phyloP scores from a whole-genome alignment of 345 rosid genomes.

The Gossypium anomalum region DNA sequence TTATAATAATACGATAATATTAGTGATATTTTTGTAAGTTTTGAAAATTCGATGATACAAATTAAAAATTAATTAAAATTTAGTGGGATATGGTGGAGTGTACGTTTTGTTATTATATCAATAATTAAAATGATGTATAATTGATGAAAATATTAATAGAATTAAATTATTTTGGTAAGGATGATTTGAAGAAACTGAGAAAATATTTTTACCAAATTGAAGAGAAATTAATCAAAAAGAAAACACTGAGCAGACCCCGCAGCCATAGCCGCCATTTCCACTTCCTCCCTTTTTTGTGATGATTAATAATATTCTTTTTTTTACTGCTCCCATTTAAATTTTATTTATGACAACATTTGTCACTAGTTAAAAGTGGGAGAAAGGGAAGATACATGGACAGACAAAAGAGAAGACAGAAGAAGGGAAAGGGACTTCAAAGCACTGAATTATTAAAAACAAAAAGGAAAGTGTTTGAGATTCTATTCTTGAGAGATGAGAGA shows the following conservation, averaged over 20 bases:
- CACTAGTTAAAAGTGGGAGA: not conserved
- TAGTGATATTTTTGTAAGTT: too few species aligned
- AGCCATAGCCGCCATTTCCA: constrained; percentile 74
- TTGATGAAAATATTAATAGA: too few species aligned
- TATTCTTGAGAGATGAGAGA: not conserved
- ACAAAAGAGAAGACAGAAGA: constrained; percentile 9
- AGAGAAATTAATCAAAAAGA: not conserved
- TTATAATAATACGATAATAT: too few species aligned
- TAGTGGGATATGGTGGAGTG: too few species aligned
- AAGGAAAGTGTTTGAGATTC: constrained; percentile 21
- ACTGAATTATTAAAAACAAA: constrained; percentile 12
- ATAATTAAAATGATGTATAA: too few species aligned
- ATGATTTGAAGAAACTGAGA: too few species aligned
- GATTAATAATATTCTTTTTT: constrained; percentile 7
- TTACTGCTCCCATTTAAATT: not conserved
- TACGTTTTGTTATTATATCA: too few species aligned
- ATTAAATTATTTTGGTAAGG: too few species aligned
- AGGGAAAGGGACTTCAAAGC: constrained; percentile 25
- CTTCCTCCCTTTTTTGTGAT: constrained; percentile 15
- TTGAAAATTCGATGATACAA: too few species aligned
- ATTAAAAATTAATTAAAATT: too few species aligned
- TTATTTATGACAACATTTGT: constrained; percentile 1
- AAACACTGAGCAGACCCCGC: constrained; percentile 40
- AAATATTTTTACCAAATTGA: too few species aligned
- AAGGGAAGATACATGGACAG: not conserved